Conservation (phyloP, 352 stramenopile species). For the Phytophthora pluvialis region DNA sequence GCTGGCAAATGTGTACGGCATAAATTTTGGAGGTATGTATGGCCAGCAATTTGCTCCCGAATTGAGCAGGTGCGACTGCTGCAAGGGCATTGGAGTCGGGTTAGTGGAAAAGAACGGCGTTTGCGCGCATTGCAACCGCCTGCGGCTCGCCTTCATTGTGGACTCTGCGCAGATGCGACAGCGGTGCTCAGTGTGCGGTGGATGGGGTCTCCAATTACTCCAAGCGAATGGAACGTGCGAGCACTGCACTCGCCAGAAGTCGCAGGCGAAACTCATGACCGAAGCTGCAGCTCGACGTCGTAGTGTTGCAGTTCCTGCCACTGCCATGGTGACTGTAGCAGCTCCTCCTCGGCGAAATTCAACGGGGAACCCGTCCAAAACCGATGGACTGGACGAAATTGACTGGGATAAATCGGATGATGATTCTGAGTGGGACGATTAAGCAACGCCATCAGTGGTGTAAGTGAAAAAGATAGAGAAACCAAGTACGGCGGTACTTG, state of each 20-base stretch:
- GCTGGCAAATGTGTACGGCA: constrained; percentile 20
- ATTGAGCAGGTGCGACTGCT: constrained; percentile 61
- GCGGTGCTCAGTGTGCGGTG: constrained; percentile 55
- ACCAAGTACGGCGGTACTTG: neutral
- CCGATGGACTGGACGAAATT: constrained; percentile 26
- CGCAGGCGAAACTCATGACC: constrained; percentile 8
- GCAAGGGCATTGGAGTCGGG: constrained; percentile 55
- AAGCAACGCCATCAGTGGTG: constrained; percentile 4
- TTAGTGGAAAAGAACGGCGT: constrained; percentile 76
- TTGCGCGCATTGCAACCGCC: constrained; percentile 72
- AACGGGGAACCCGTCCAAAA: constrained; percentile 13
- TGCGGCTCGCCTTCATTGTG: constrained; percentile 76
- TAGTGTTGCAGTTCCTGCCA: constrained; percentile 12
- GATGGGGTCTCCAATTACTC: constrained; percentile 67
- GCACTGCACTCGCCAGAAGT: constrained; percentile 56
- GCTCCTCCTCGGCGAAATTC: constrained; percentile 9
- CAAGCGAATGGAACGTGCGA: constrained; percentile 51
- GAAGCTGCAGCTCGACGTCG: constrained; percentile 7
- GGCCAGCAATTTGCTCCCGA: constrained; percentile 32
- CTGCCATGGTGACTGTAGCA: constrained; percentile 1
- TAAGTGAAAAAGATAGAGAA: constrained; percentile 18
- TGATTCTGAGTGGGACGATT: constrained; percentile 63
- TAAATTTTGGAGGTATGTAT: constrained; percentile 18
- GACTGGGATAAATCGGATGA: constrained; percentile 59
- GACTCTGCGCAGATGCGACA: constrained; percentile 64